phyloP scores from a whole-genome alignment of 2,329 filamentous ascomycete genomes.

The Pseudocercospora fijiensis region DNA sequence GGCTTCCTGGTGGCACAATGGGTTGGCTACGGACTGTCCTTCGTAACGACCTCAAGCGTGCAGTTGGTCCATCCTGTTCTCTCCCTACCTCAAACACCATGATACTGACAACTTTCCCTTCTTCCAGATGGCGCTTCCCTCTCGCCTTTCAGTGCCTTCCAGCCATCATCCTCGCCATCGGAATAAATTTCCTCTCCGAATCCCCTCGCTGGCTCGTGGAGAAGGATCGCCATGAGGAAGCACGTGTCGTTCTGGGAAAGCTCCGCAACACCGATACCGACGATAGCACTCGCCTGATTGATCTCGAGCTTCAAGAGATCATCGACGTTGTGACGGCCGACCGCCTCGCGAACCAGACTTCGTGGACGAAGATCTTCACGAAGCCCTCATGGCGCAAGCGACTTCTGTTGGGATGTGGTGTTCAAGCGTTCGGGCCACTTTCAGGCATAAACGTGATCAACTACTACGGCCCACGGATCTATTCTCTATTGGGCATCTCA shows the following conservation, averaged over 20 bases:
- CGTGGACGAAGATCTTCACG: not conserved
- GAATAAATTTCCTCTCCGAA: constrained; percentile 48
- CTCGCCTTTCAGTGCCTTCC: constrained; percentile 56
- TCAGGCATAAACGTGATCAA: constrained; percentile 11
- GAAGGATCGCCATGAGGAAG: constrained; percentile 49
- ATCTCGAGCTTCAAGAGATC: not conserved
- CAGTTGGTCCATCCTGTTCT: not conserved
- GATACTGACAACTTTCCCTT: not conserved
- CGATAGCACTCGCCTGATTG: not conserved
- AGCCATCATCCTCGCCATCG: constrained; percentile 46
- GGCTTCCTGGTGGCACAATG: constrained; percentile 43
- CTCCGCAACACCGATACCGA: not conserved
- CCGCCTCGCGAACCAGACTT: not conserved
- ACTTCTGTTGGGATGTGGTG: not conserved
- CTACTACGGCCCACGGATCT: constrained; percentile 19
- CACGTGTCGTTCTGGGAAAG: constrained; percentile 42
- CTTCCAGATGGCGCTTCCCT: constrained; percentile 52
- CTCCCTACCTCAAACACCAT: not conserved
- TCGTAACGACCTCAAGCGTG: not conserved
- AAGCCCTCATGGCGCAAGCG: not conserved
- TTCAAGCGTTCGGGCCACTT: constrained; percentile 1
- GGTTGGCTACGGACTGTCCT: constrained; percentile 38
- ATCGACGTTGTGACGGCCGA: not conserved
- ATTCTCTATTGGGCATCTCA: constrained; percentile 17
- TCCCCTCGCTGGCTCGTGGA: constrained; percentile 49